Base-by-base conservation (phyloP, 2,329 filamentous ascomycete species). In the Nemania abortiva region DNA sequence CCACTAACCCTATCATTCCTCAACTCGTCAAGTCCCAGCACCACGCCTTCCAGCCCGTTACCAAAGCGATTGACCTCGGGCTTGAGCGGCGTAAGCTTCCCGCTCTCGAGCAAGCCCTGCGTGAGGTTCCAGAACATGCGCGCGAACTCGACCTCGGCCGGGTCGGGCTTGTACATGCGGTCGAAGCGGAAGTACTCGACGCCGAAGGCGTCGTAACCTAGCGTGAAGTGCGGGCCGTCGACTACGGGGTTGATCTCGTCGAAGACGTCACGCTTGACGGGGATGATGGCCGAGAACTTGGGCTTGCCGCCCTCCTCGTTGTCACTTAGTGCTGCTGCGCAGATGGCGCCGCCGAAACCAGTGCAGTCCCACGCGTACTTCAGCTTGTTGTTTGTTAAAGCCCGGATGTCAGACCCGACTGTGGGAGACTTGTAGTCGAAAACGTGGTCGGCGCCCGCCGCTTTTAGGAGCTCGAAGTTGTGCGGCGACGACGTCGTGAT, bases 191-290 rank as follows among this genome's bases (percentile, higher is more conserved):
- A 45, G 68, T 80, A 82, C 2, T 53, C 49, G 68, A 83, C 81
- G 24, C 82, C 83, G 3, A 84, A 68, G 4, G 78, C 77, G 3
- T 81, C 81, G 72, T 85, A 86, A 1, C 75, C 82, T 2, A 85
- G 63, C 0, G 82, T 82, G 11, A 62, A 52, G 7, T 70, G 68
- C 4, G 74, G 73, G 6, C 72, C 74, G 10, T 77, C 70, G 15
- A 80, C 74, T 27, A 79, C 80, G 22, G 79, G 76, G 71, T 84
- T 84, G 45, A 70, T 47, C 10, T 20, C 29, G 11, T 66, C 63
- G 24, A 74, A 58, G 1, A 62, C 34, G 39, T 69, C 59, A 10
- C 65, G 59, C 63, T 65, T 47, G 18, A 69, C 61, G 24, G 62
- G 62, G 45, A 71, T 69, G 63, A 72, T 72, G 31, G 56, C 42